Conservation (phyloP, 352 stramenopile species). For the Peronospora farinosa region DNA sequence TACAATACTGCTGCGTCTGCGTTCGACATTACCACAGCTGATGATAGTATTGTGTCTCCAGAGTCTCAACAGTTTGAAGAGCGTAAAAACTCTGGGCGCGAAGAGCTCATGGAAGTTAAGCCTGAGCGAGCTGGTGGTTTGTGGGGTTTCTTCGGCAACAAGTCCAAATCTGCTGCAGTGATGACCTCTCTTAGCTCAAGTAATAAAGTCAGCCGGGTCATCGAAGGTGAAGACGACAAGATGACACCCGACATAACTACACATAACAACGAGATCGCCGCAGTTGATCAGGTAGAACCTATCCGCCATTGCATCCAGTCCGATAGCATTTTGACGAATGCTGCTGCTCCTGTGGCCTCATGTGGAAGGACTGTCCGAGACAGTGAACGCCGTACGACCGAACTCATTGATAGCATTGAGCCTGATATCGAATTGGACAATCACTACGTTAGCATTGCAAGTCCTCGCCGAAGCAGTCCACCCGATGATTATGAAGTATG, state of each 20-base stretch:
- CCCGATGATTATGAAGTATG: slow-evolving; percentile 3
- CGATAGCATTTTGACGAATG: slow-evolving; percentile 2
- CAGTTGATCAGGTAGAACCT: slow-evolving; percentile 7
- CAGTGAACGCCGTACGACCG: slow-evolving; percentile 29
- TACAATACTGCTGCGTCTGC: not conserved
- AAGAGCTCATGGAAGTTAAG: slow-evolving; percentile 3
- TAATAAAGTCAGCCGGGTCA: not conserved
- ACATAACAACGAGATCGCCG: not conserved
- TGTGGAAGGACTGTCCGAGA: slow-evolving; percentile 17
- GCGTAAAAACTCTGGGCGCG: slow-evolving; percentile 7
- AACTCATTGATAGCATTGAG: slow-evolving; percentile 27
- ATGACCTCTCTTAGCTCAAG: not conserved
- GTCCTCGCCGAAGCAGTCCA: slow-evolving; percentile 12
- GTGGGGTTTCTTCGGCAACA: slow-evolving; percentile 18
- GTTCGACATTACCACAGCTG: not conserved
- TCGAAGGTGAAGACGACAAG: slow-evolving; percentile 6
- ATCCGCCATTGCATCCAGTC: slow-evolving; percentile 10
- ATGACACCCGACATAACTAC: not conserved
- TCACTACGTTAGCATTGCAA: slow-evolving; percentile 23
- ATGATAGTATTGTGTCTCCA: not conserved
- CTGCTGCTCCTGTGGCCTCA: not conserved
- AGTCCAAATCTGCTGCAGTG: slow-evolving; percentile 8
- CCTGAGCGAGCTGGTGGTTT: slow-evolving; percentile 8
- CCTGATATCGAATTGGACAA: slow-evolving; percentile 25
- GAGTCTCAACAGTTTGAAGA: slow-evolving; percentile 8